phyloP scores from a whole-genome alignment of 2,329 filamentous ascomycete species.

The Pseudocercospora ulei region DNA sequence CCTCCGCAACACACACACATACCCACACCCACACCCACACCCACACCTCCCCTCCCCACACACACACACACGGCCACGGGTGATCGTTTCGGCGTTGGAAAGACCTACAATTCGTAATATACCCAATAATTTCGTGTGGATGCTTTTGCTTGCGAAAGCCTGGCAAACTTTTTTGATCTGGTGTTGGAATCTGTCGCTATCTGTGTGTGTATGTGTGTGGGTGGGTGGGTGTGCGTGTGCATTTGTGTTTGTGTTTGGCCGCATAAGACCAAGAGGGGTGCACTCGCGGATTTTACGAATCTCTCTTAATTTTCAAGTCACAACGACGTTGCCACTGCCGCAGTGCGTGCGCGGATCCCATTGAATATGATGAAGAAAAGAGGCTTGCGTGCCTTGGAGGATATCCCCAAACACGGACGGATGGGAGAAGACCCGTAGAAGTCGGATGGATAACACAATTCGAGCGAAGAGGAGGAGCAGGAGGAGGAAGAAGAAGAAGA shows the following conservation, averaged over 20 bases:
- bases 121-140: constrained; percentile 25
- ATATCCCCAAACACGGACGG: neutral
- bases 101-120: constrained; percentile 23
- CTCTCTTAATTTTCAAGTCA: constrained; percentile 19
- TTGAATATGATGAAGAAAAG: neutral
- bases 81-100: constrained; percentile 9
- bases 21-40: too few relatives aligned
- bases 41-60: too few relatives aligned
- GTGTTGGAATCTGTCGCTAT: constrained; percentile 3
- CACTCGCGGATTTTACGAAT: constrained; percentile 15
- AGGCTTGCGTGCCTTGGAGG: neutral
- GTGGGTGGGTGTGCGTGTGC: too few relatives aligned
- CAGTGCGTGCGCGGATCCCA: constrained; percentile 14
- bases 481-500: too few relatives aligned
- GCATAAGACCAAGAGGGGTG: too few relatives aligned
- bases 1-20: too few relatives aligned
- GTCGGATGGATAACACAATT: too few relatives aligned
- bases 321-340: constrained; percentile 15
- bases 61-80: constrained; percentile 11
- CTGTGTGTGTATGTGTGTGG: constrained; percentile 1
- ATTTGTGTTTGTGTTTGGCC: too few relatives aligned
- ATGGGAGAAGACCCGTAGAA: too few relatives aligned
- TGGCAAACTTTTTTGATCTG: constrained; percentile 6
- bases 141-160: constrained; percentile 18
- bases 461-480: too few relatives aligned